Conservation (phyloP, 805 yeast genomes). For the Wickerhamomyces alni region DNA sequence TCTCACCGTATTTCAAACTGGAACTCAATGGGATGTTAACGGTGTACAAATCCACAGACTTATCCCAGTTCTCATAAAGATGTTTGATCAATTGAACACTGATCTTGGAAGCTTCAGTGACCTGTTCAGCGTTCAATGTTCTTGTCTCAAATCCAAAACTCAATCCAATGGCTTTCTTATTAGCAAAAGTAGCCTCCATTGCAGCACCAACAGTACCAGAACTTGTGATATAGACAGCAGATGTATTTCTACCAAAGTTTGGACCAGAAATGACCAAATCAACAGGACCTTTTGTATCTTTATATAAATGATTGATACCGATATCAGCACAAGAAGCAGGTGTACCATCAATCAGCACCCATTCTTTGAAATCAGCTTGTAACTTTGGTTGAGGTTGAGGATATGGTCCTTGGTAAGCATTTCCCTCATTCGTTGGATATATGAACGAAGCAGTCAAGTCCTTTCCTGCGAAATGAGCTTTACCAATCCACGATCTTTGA, state of each 20-base stretch:
- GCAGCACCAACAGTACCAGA: slow-evolving; percentile 98
- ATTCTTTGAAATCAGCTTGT: slow-evolving; percentile 49
- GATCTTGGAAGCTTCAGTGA: slow-evolving; percentile 61
- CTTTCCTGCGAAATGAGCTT: slow-evolving; percentile 88
- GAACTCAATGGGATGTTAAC: slow-evolving; percentile 76
- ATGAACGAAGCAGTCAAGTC: slow-evolving; percentile 55
- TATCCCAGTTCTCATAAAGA: slow-evolving; percentile 53
- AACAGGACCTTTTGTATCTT: slow-evolving; percentile 45
- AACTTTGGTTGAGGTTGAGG: slow-evolving; percentile 40
- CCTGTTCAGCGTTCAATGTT: slow-evolving; percentile 41
- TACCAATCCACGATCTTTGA: slow-evolving; percentile 95
- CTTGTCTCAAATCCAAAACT: slow-evolving; percentile 73
- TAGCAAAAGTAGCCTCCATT: slow-evolving; percentile 78
- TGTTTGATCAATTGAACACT: slow-evolving; percentile 59
- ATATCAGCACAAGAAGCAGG: slow-evolving; percentile 95
- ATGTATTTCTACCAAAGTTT: slow-evolving; percentile 89
- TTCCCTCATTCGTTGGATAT: slow-evolving; percentile 51
- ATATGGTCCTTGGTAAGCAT: slow-evolving; percentile 64
- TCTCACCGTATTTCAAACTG: slow-evolving; percentile 42
- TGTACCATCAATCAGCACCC: slow-evolving; percentile 87
- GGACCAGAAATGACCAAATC: slow-evolving; percentile 94
- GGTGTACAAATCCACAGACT: slow-evolving; percentile 64
- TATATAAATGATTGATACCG: slow-evolving; percentile 68
- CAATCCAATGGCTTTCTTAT: slow-evolving; percentile 65
- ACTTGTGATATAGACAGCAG: slow-evolving; percentile 81